phyloP scores from a whole-genome alignment of 2,329 filamentous ascomycete species.

The Microdochium bolleyi region DNA sequence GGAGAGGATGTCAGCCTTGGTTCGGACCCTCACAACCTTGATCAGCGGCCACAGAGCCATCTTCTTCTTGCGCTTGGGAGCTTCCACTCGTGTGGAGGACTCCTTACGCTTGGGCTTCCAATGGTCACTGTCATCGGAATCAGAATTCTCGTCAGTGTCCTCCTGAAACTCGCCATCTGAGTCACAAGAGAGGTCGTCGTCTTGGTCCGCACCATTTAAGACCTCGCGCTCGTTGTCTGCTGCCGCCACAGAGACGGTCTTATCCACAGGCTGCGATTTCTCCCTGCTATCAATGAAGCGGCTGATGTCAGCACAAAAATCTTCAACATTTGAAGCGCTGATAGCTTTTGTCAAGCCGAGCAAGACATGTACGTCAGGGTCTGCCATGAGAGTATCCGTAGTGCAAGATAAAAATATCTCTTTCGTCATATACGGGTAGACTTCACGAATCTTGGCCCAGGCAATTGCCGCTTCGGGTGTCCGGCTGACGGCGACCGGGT shows the following conservation, averaged over 20 bases:
- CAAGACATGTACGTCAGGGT: conserved; percentile 26
- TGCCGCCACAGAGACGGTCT: too few species aligned
- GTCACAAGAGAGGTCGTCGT: not conserved
- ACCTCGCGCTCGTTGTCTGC: not conserved
- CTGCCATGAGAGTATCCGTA: conserved; percentile 30
- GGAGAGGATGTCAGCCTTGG: conserved; percentile 38
- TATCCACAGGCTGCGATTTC: not conserved
- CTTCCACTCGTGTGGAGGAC: not conserved
- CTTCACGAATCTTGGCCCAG: conserved; percentile 29
- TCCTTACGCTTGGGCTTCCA: conserved; percentile 24
- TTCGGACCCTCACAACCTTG: conserved; percentile 34
- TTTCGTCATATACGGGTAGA: conserved; percentile 18
- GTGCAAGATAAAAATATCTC: conserved; percentile 8
- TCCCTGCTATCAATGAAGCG: not conserved
- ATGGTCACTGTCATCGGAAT: conserved; percentile 46
- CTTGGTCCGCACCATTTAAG: not conserved
- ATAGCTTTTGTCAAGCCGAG: conserved; percentile 38
- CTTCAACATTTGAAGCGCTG: conserved; percentile 19
- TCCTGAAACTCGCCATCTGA: not conserved
- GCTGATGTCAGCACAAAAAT: conserved; percentile 23
- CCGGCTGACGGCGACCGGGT: conserved; percentile 25
- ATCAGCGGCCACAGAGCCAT: conserved; percentile 32
- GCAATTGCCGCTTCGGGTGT: conserved; percentile 33
- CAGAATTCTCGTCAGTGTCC: conserved; percentile 25
- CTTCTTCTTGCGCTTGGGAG: conserved; percentile 4